Percentiles rank a stretch among this genome's conserved stretches.
Evolutionary conservation across 208 protist species (phyloP).

Genomic region (Trypanosoma theileri): DNA sequence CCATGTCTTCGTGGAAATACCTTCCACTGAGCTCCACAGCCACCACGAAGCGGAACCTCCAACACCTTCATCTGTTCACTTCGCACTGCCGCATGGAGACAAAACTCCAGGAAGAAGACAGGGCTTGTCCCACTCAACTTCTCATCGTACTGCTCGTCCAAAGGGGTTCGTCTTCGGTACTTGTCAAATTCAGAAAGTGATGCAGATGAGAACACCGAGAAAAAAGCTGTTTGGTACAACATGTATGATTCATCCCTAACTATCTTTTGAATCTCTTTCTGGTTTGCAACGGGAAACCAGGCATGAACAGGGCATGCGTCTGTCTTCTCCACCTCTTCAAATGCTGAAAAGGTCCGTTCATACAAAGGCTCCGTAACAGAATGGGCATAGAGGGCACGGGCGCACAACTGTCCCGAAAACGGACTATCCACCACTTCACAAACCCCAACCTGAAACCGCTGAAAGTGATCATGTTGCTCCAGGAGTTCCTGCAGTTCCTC

Average conservation of each 20-base stretch:
- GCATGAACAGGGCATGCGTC: constrained; percentile 29
- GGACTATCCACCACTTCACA: constrained; percentile 26
- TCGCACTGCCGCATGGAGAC: constrained; percentile 40
- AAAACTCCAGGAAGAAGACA: constrained; percentile 44
- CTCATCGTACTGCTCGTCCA: constrained; percentile 45
- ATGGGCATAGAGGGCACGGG: constrained; percentile 45
- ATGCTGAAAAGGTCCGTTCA: constrained; percentile 18
- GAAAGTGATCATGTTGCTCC: constrained; percentile 44
- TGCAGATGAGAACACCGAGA: constrained; percentile 19
- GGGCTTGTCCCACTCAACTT: constrained; percentile 28
- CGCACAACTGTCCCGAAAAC: constrained; percentile 39
- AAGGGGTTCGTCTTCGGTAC: constrained; percentile 33
- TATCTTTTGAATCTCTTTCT: neutral
- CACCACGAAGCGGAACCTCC: constrained; percentile 6
- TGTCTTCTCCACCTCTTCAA: neutral
- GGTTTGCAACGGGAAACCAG: constrained; percentile 24
- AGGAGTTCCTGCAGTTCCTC: constrained; percentile 35
- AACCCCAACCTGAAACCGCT: constrained; percentile 46
- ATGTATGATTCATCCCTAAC: neutral
- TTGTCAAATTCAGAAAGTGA: constrained; percentile 33
- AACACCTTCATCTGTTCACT: constrained; percentile 32
- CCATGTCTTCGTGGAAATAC: constrained; percentile 9
- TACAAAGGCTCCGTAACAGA: constrained; percentile 5
- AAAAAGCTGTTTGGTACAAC: no score
- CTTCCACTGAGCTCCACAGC: constrained; percentile 5